Evolutionary conservation across 345 rosid species (phyloP), one percentile per base, ranked within the genome.

Genomic region (Alliaria petiolata): DNA sequence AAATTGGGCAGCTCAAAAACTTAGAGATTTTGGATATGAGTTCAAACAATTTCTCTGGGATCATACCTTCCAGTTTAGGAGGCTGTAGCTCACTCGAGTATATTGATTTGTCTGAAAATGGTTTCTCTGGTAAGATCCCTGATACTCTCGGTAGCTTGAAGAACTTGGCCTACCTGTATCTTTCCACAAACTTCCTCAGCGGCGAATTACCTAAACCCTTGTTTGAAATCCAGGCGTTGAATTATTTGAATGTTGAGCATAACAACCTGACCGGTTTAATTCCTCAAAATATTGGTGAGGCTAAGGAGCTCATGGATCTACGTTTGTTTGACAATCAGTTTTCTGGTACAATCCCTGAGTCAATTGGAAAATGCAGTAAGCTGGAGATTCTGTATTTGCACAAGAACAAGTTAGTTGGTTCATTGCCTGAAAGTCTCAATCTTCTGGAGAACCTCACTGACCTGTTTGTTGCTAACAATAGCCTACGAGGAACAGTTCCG

Each of bases 231-330:
- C 77, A 69, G 6, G 43, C 40, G 5, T 58, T 91, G 65, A 58
- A 84, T 45, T 7, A 13, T 49, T 52, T 82, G 57, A 84, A 79
- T 76, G 65, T 89, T 77, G 54, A 76, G 52, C 26, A 16, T 30
- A 91, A 91, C 83, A 81, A 26, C 15, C 76, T 91, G 2, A 87
- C 14, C 43, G 90, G 93, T 55, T 65, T 76, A 6, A 81, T 91
- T 36, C 92, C 90, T 28, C 42, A 42, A 7, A 86, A 72, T 80
- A 82, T 86, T 6, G 84, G 96, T 1, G 62, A 82, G 45, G 62
- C 83, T 85, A 76, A 60, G 42, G 78, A 87, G 72, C 42, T 81
- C 68, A 11, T 59, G 42, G 62, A 33, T 17, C 76, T 91, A 2
- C 77, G 79, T 78, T 35, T 91, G 26, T 33, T 34, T 71, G 28